Evolutionary conservation across 1,139 yeast genomes (phyloP), one percentile per base, ranked within the genome.

Genomic region (Blastobotrys malaysiensis): DNA sequence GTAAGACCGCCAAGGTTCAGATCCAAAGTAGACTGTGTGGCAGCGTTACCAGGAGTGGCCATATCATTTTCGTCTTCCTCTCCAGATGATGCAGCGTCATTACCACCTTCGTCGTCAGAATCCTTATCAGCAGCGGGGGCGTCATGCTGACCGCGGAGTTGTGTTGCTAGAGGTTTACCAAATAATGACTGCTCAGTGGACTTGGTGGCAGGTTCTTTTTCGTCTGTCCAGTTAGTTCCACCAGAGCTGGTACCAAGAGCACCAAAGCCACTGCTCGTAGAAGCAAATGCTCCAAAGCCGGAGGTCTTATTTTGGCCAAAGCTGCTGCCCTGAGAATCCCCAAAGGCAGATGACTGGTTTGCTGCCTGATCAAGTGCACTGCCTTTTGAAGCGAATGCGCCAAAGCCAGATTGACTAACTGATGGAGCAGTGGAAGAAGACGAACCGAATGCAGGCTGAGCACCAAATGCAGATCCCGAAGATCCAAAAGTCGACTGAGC

Each of bases 391-490:
- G 26, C 46, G 13, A 50, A 49, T 45, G 24, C 44, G 14, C 48
- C 52, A 20, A 46, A 52, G 7, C 31, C 46, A 5, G 51, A 49
- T 18, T 49, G 46, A 18, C 47, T 48, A 14, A 44, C 22, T 26
- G 48, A 46, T 5, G 48, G 18, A 18, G 46, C 9, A 14, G 27
- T 21, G n/a, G 51, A 43, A 4, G 24, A 6, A 19, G 46, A 14
- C n/a, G 13, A 14, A 14, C 19, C 27, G 13, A 9, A 19, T n/a
- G 31, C 26, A 5, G 53, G 44, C 36, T 5, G 20, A 13, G 16
- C 14, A 16, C 45, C 39, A 46, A 43, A 46, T 18, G 54, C 7
- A n/a, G 49, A 20, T 39, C 48, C 26, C 5, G 26, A 22, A 5
- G 26, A 49, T 26, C 46, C 53, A 49, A 44, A 49, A 26, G 48